Percentiles rank a stretch among this genome's conserved stretches.
phyloP scores from a whole-genome alignment of 2,329 filamentous ascomycete species.

The Aspergillus sp. region DNA sequence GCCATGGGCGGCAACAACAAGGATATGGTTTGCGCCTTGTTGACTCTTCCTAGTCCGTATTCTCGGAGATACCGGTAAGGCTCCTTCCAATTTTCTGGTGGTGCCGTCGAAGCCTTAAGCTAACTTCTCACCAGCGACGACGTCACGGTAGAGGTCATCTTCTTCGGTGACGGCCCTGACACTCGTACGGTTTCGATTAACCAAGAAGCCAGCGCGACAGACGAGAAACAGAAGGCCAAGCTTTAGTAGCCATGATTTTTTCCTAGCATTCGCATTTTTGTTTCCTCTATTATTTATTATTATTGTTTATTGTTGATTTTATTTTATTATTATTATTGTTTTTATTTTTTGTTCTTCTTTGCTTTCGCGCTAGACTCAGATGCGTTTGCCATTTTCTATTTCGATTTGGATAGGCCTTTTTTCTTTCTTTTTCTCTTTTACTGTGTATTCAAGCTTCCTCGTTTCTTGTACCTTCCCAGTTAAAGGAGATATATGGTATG shows the following conservation, averaged over 20 bases:
- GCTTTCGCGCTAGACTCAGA: neutral
- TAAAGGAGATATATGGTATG: neutral
- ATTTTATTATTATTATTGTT: neutral
- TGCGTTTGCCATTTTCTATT: neutral
- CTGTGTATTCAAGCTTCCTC: no score
- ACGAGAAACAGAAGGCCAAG: slow-evolving; percentile 42
- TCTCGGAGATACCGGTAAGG: slow-evolving; percentile 78
- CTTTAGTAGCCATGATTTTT: slow-evolving; percentile 24
- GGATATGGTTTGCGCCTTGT: slow-evolving; percentile 84
- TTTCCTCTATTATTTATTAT: no score
- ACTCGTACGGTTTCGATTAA: slow-evolving; percentile 76
- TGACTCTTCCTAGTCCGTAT: slow-evolving; percentile 86
- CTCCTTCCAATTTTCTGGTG: neutral
- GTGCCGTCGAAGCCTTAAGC: neutral
- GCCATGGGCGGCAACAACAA: slow-evolving; percentile 86
- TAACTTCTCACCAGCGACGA: slow-evolving; percentile 60
- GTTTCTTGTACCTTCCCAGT: no score
- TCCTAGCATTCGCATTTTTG: no score
- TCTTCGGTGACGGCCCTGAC: slow-evolving; percentile 77
- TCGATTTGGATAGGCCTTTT: neutral
- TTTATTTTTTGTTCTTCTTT: neutral
- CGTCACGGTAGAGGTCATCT: slow-evolving; percentile 94
- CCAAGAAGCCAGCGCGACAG: slow-evolving; percentile 68
- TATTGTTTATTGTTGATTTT: no score
- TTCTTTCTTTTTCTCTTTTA: neutral